These are phyloP conservation scores for Anthracocystis setariae DNA, from an alignment of 1,284 basidiomycete species.

Conservation along the genomic window DNA sequence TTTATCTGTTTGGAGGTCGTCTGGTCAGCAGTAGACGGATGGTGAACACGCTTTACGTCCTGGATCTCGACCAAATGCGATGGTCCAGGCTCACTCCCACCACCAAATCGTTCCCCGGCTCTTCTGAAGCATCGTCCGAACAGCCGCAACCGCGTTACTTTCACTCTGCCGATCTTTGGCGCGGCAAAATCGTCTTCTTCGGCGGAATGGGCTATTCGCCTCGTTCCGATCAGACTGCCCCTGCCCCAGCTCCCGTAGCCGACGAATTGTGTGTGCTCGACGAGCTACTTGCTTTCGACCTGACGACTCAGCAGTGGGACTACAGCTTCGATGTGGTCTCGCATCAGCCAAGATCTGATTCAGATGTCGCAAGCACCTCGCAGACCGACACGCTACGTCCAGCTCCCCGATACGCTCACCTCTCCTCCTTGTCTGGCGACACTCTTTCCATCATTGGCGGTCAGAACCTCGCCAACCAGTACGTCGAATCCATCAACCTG, in stretches of 20 bases:
- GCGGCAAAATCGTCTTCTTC: conserved; percentile 59
- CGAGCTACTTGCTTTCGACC: conserved; percentile 59
- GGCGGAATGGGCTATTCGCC: conserved; percentile 62
- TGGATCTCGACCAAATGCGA: conserved; percentile 53
- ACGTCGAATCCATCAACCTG: conserved; percentile 67
- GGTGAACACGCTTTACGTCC: conserved; percentile 57
- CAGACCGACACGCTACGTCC: conserved; percentile 26
- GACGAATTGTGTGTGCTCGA: conserved; percentile 59
- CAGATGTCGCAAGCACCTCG: conserved; percentile 13
- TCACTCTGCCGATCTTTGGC: conserved; percentile 61
- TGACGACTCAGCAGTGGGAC: conserved; percentile 57
- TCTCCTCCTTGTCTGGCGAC: conserved; percentile 54
- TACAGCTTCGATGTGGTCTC: conserved; percentile 32
- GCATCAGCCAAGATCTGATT: conserved; percentile 3
- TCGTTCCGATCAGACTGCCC: conserved; percentile 6
- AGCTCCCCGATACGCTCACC: conserved; percentile 59
- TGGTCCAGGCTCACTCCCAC: conserved; percentile 43
- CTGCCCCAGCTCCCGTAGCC: conserved; percentile 2
- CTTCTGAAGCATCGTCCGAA: conserved; percentile 11
- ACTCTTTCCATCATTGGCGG: conserved; percentile 89
- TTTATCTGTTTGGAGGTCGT: conserved; percentile 63
- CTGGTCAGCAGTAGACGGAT: conserved; percentile 60
- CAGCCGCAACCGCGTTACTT: conserved; percentile 61
- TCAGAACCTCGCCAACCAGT: conserved; percentile 75
- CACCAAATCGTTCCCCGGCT: conserved; percentile 5